Conservation (phyloP, 257 asterid genomes). For the Ocimum tenuiflorum region DNA sequence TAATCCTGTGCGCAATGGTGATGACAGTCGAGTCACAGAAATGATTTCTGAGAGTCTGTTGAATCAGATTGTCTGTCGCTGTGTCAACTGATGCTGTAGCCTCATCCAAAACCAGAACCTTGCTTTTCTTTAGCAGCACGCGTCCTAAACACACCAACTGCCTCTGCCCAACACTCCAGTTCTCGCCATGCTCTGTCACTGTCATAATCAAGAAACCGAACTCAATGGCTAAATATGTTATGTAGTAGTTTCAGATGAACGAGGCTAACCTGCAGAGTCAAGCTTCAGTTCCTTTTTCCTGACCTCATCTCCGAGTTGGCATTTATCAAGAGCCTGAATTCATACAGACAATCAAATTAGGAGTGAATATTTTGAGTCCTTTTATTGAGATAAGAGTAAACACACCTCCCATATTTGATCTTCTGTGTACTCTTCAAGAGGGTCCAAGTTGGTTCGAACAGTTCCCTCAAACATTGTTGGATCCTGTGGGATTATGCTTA, state of each 20-base stretch:
- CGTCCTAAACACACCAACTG: slow-evolving; percentile 90
- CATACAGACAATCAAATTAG: neutral
- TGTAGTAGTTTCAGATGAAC: neutral
- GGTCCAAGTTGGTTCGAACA: slow-evolving; percentile 68
- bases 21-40: slow-evolving; percentile 59
- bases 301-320: slow-evolving; percentile 86
- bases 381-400: neutral
- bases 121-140: slow-evolving; percentile 76
- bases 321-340: slow-evolving; percentile 75
- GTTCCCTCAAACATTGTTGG: slow-evolving; percentile 98
- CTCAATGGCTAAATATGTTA: too few relatives aligned
- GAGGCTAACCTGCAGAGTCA: slow-evolving; percentile 57
- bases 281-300: slow-evolving; percentile 64
- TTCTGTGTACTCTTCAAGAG: slow-evolving; percentile 68
- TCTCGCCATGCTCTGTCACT: slow-evolving; percentile 90
- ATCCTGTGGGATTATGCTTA: slow-evolving; percentile 95
- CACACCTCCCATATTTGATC: slow-evolving; percentile 89
- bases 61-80: slow-evolving; percentile 79
- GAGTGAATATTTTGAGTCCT: too few relatives aligned
- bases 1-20: slow-evolving; percentile 86
- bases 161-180: slow-evolving; percentile 94
- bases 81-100: slow-evolving; percentile 99
- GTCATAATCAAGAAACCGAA: neutral
- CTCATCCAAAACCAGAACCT: slow-evolving; percentile 78
- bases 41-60: slow-evolving; percentile 59